phyloP scores from a whole-genome alignment of 306 rosid species.

The Gillenia trifoliata region DNA sequence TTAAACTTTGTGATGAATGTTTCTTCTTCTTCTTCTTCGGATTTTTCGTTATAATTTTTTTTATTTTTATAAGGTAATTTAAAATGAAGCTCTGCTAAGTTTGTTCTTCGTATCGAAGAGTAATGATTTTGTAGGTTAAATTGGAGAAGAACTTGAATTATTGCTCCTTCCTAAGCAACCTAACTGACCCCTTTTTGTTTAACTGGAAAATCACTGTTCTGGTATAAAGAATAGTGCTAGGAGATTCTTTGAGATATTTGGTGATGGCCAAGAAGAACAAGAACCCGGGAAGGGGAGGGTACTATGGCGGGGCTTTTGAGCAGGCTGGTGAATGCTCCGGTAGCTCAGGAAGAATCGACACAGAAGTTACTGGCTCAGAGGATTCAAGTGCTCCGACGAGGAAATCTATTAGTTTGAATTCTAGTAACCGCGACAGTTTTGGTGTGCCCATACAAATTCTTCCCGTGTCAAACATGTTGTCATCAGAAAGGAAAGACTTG shows the following conservation, averaged over 20 bases:
- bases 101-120: neutral
- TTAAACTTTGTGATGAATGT: neutral
- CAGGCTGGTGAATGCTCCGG: conserved; percentile 68
- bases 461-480: conserved; percentile 47
- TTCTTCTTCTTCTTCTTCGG: neutral
- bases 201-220: conserved; percentile 4
- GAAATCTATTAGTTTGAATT: conserved; percentile 58
- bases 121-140: neutral
- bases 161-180: neutral
- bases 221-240: conserved; percentile 5
- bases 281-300: conserved; percentile 55
- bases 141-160: neutral
- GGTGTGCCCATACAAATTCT: conserved; percentile 44
- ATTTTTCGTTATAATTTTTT: neutral
- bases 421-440: conserved; percentile 30
- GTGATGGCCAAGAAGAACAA: conserved; percentile 43
- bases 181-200: neutral
- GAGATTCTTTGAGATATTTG: conserved; percentile 10
- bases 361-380: conserved; percentile 67
- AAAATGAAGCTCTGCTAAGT: neutral
- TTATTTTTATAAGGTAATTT: neutral
- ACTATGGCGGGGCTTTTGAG: conserved; percentile 41
- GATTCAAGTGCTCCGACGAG: conserved; percentile 51
- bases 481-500: conserved; percentile 47
- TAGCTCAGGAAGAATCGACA: conserved; percentile 61